Evolutionary conservation across 208 protist genomes (phyloP), one percentile per base, ranked within the genome.

Genomic region (Leishmania gerbilli): DNA sequence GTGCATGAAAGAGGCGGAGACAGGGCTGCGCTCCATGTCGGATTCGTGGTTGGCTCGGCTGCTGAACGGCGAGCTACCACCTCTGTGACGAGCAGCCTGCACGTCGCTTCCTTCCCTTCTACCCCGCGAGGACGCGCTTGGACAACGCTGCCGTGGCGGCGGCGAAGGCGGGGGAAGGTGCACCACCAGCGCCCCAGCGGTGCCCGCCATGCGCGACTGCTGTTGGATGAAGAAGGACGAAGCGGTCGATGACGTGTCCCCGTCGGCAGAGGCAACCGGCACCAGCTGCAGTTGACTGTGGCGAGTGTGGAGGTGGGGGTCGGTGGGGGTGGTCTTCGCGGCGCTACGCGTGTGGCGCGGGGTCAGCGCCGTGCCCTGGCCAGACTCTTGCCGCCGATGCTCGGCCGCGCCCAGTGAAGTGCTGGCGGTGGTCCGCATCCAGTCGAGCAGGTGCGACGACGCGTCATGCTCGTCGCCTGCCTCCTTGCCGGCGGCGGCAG

Each of bases 101-200:
- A 77, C 34, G 31, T 77, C 74, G 3, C 53, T 34, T 40, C 24
- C 49, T 27, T 40, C 74, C n/a, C 47, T 74, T 40, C 19, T 27
- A 74, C 51, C 45, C 72, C 82, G 74, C 51, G 82, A 71, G 0
- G 72, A 77, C 3, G 15, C 3, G 37, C 62, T 86, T 42, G 45
- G 77, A 27, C 55, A 68, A 45, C 42, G 56, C 21, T 47, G 71
- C 31, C 51, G 76, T 37, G 82, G 82, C 7, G 82, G 82, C 34
- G 82, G 82, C 51, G 82, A 86, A 17, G 82, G 82, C 11, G 82
- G 75, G n/a, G 82, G 82, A 19, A 86, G 82, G 68, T 86, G 82
- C 45, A 74, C 74, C 15, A 82, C 82, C 21, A 86, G n/a, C 31
- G 78, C 82, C 5, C 79, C 75, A 27, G 64, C n/a, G 17, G 60